Percentiles rank a stretch among this genome's conserved stretches.
Conservation (phyloP, 257 asterid genomes). For the Penstemon eatonii region DNA sequence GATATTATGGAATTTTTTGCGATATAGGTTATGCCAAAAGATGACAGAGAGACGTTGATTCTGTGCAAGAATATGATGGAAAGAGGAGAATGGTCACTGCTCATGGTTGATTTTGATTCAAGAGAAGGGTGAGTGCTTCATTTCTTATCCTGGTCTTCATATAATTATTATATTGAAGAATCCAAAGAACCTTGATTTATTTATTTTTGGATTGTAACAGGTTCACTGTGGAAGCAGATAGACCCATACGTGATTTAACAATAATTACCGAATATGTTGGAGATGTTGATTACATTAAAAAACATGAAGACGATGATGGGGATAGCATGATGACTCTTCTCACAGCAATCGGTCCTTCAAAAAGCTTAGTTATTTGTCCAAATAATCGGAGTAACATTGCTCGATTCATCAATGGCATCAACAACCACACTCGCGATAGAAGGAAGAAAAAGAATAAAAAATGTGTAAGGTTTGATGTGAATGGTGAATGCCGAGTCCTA, state of each 20-base stretch:
- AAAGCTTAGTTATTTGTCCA: constrained; percentile 81
- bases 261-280: constrained; percentile 93
- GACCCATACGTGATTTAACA: constrained; percentile 67
- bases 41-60: constrained; percentile 61
- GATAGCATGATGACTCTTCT: constrained; percentile 99
- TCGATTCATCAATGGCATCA: constrained; percentile 89
- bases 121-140: constrained; percentile 62
- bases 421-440: constrained; percentile 83
- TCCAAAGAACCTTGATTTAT: constrained; percentile 11
- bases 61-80: constrained; percentile 83
- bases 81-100: constrained; percentile 94
- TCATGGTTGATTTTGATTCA: constrained; percentile 81
- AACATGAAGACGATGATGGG: constrained; percentile 73
- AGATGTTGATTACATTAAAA: constrained; percentile 78
- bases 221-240: constrained; percentile 93
- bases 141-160: not conserved
- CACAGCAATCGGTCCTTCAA: constrained; percentile 59
- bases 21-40: constrained; percentile 61
- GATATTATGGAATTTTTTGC: not conserved
- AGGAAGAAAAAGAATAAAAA: constrained; percentile 88
- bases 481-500: constrained; percentile 76
- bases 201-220: constrained; percentile 37
- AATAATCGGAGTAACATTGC: constrained; percentile 88
- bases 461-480: constrained; percentile 72
- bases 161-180: not conserved